Conservation (phyloP, 345 rosid genomes). For the Psidium guajava region DNA sequence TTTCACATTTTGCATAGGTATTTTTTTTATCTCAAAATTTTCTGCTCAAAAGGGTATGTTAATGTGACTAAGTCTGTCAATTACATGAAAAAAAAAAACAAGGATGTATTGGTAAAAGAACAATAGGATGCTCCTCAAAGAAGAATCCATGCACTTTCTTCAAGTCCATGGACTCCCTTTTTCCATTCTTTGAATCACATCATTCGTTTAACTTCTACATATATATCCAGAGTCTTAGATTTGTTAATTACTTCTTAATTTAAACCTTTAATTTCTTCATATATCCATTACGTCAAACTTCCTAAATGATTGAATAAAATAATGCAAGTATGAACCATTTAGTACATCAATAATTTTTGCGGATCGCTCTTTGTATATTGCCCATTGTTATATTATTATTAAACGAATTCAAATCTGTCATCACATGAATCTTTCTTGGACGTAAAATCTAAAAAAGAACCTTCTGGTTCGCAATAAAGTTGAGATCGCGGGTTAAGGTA, state of each 20-base stretch:
- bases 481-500: too few species aligned
- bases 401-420: background rate
- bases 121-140: background rate
- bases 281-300: background rate
- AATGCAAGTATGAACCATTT: background rate
- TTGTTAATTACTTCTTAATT: too few species aligned
- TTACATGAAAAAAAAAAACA: background rate
- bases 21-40: background rate
- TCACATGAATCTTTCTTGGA: background rate
- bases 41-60: background rate
- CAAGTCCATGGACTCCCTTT: background rate
- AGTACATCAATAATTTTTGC: background rate
- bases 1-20: background rate
- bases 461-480: background rate
- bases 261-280: too few species aligned
- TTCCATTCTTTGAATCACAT: background rate
- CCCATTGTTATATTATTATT: background rate
- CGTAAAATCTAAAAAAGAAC: background rate
- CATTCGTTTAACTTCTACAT: background rate
- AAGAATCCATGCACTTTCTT: background rate
- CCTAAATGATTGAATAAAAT: background rate
- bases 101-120: background rate
- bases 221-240: too few species aligned
- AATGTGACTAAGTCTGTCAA: background rate
- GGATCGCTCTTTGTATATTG: background rate